A percentile compares a stretch with the other conserved stretches of the same genome.
phyloP scores from a whole-genome alignment of 108 stramenopile genomes.

The Epithemia pelagica region DNA sequence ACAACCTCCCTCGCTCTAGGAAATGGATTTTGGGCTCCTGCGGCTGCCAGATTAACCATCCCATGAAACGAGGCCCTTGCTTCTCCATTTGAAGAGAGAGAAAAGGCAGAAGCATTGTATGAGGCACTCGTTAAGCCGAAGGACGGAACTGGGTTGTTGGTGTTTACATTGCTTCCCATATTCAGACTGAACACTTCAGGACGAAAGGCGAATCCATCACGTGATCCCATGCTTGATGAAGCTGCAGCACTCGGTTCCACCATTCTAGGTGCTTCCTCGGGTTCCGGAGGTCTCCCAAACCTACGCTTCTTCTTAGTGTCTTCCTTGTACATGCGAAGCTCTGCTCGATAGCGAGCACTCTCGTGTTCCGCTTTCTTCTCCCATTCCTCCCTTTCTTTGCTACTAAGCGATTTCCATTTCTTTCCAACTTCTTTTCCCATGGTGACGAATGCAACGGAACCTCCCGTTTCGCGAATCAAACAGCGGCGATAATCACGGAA shows the following conservation, averaged over 20 bases:
- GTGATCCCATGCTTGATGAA: neutral
- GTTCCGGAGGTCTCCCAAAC: neutral
- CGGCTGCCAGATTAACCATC: neutral
- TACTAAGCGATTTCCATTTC: neutral
- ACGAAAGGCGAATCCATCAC: neutral
- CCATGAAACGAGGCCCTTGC: neutral
- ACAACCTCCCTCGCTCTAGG: neutral
- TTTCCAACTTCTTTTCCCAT: conserved; percentile 2
- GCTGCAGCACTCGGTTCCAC: neutral
- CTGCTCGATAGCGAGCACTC: neutral
- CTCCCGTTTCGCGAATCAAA: neutral
- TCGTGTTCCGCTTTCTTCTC: neutral
- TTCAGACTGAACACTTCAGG: neutral
- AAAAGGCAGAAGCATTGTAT: neutral
- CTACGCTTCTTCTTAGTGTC: neutral
- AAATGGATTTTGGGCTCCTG: neutral
- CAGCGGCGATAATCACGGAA: conserved; percentile 1
- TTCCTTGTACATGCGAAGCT: neutral
- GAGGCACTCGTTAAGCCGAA: neutral
- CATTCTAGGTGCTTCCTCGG: neutral
- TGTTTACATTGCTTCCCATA: neutral
- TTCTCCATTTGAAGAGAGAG: neutral
- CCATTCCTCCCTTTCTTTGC: neutral
- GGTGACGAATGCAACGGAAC: neutral
- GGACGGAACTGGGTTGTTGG: too few species aligned